A percentile compares a stretch with the other conserved stretches of the same genome.
Conservation (phyloP, 768 basidiomycete genomes). For the Pleurotus pulmonarius region DNA sequence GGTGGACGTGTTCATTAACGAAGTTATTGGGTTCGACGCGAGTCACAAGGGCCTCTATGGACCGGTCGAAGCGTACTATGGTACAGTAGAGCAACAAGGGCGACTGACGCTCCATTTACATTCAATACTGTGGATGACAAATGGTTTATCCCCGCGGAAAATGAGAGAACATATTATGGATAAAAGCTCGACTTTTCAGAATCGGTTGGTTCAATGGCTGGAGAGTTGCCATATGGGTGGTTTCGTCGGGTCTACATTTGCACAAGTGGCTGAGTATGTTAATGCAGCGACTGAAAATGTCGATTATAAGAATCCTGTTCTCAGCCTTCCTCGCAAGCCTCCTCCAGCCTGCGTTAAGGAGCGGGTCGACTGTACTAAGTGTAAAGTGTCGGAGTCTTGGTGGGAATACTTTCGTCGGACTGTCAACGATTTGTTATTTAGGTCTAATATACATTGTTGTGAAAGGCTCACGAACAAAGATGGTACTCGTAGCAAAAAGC, state of each 20-base stretch:
- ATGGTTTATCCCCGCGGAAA: neutral
- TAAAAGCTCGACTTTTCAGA: slow-evolving; percentile 4
- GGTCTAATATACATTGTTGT: slow-evolving; percentile 26
- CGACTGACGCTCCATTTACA: neutral
- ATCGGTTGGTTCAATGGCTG: slow-evolving; percentile 23
- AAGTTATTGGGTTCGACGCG: neutral
- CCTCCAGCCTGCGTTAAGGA: slow-evolving; percentile 1
- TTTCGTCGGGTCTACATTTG: slow-evolving; percentile 18
- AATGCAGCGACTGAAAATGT: neutral
- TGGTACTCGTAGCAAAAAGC: slow-evolving; percentile 9
- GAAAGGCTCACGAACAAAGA: slow-evolving; percentile 7
- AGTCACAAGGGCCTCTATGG: neutral
- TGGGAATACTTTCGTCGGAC: slow-evolving; percentile 12
- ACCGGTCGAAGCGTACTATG: neutral
- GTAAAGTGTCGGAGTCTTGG: slow-evolving; percentile 13
- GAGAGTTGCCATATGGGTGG: slow-evolving; percentile 28
- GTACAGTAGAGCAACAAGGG: neutral
- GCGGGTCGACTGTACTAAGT: slow-evolving; percentile 15
- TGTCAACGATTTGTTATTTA: slow-evolving; percentile 23
- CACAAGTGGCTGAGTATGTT: slow-evolving; percentile 11
- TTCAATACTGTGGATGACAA: neutral
- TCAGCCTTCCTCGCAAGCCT: slow-evolving; percentile 20
- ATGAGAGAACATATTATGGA: neutral
- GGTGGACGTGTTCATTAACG: neutral
- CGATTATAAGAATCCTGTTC: slow-evolving; percentile 18